phyloP scores from a whole-genome alignment of 257 asterid species.

The Sherardia arvensis region DNA sequence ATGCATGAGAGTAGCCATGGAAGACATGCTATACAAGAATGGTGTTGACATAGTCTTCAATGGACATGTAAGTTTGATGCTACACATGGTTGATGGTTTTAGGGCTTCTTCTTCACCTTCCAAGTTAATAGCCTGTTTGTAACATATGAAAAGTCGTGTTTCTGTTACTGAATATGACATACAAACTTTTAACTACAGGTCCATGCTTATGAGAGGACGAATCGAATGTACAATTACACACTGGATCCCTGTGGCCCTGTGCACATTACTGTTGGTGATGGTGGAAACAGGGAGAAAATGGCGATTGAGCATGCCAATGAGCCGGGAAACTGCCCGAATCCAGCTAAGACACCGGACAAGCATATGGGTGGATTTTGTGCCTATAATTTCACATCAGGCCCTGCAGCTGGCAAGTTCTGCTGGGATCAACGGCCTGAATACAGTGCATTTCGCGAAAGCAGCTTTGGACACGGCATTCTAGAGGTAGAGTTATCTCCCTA shows the following conservation, averaged over 20 bases:
- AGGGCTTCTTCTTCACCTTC: too few species aligned
- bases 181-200: neutral
- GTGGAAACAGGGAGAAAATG: constrained; percentile 92
- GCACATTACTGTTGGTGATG: constrained; percentile 74
- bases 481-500: too few species aligned
- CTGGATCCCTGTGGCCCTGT: constrained; percentile 83
- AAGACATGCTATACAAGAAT: constrained; percentile 53
- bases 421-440: constrained; percentile 91
- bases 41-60: constrained; percentile 79
- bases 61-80: constrained; percentile 68
- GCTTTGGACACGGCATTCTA: constrained; percentile 92
- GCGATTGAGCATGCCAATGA: constrained; percentile 61
- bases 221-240: constrained; percentile 78
- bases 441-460: constrained; percentile 76
- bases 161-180: neutral
- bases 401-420: constrained; percentile 83
- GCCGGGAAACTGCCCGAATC: constrained; percentile 68
- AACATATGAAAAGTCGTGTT: neutral
- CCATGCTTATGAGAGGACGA: constrained; percentile 86
- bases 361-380: constrained; percentile 88
- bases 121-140: too few species aligned
- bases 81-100: neutral
- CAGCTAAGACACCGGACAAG: constrained; percentile 55
- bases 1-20: constrained; percentile 88
- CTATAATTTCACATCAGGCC: constrained; percentile 69